Base-by-base conservation (phyloP, 2,329 filamentous ascomycete genomes). In the Fusarium sororula region DNA sequence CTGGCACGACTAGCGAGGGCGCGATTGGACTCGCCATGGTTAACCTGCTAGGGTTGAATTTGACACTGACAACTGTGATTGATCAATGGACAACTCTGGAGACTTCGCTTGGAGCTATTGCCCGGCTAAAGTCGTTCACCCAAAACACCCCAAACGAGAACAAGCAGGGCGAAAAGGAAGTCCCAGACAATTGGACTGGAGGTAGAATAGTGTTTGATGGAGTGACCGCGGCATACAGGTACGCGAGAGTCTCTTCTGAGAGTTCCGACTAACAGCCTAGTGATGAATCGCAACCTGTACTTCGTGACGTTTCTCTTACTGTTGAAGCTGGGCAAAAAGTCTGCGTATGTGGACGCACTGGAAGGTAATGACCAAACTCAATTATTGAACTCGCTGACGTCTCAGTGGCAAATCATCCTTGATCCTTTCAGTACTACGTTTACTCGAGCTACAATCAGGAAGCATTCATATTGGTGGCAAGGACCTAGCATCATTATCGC, bases 271-370 rank as follows among this genome's bases (percentile, higher is more conserved):
- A 50, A 74, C 55, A 14, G 3, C 7, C 12, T 26, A 80, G 78
- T 15, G 55, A 67, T 3, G 66, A 72, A 8, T 63, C 72, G 0
- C 53, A 60, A 7, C 58, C 72, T 2, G 73, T 78, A 2, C 35
- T 81, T 0, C 55, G 55, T 0, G 54, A 74, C 5, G 53, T 80
- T 6, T 74, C 73, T 10, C 62, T 81, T 4, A 45, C 41, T 0
- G 64, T 81, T 10, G 47, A 75, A 8, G 76, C 83, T 0, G 86
- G 86, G 0, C 81, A 86, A 66, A 87, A 86, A 45, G 80, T 89
- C 8, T 87, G 83, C 11, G 81, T 89, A 11, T 87, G 86, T 58
- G 88, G 88, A 6, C 85, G 87, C 1, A 88, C 85, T 11, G 87
- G 87, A 42, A 74, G 72, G 72, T 66, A 60, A 26, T 26, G 2